Base-by-base conservation (phyloP, 495 filamentous ascomycete species). In the Penicillium simplicissimum region DNA sequence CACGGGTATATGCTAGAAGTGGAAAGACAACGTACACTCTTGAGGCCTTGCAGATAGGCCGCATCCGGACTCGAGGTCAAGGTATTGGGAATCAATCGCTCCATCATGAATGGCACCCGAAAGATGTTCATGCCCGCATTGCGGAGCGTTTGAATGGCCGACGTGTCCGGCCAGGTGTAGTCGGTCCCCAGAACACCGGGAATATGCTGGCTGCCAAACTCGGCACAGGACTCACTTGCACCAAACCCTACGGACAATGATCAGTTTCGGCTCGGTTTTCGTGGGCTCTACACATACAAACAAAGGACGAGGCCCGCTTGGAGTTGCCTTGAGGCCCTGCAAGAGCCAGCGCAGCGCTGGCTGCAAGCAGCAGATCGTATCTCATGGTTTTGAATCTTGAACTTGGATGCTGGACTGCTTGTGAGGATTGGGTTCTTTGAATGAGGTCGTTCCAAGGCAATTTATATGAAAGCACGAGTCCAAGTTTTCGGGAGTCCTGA, bases 61-160 rank as follows among this genome's bases (percentile, higher is more conserved):
- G 68, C 21, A 63, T 79, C 71, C 7, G 72, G 47, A 15, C 68
- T 62, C 21, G 74, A 74, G 28, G 78, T 78, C 68, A 90, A 59
- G 40, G 73, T 65, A 57, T 67, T 76, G 4, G 83, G 87, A 25
- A 83, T 75, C 52, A 90, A 70, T 38, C 87, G 85, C 74, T 91
- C 88, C 87, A 90, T 90, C 72, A 87, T 71, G 72, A 90, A 84
- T 0, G 84, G 81, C 52, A 91, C 76, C 36, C 87, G 85, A 81
- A 90, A 90, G 60, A 81, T 83, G 71, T 90, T 91, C 77, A 87
- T 83, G 13, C 88, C 88, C 33, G 79, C 79, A 61, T 76, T 77
- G 34, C 86, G 75, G 67, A 90, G 76, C 13, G 80, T 83, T 76
- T 85, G 58, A 52, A 87, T 82, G 55, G 77, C 74, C 35, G 74